Conservation (phyloP, 2,329 filamentous ascomycete genomes). For the Monosporascus sp. region DNA sequence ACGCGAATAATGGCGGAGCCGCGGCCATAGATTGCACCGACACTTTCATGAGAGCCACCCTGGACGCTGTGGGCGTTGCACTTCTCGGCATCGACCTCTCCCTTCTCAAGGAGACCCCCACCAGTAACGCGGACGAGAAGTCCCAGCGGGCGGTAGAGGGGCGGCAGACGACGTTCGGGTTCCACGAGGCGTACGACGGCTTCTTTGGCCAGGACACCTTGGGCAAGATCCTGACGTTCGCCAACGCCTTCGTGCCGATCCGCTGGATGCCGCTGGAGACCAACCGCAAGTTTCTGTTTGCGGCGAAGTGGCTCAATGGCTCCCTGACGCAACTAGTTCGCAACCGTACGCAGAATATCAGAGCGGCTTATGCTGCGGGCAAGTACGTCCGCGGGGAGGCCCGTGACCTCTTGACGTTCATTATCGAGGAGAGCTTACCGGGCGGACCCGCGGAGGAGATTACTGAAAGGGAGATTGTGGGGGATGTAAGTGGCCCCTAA, state of each 20-base stretch:
- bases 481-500: slow-evolving; percentile 4
- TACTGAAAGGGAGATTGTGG: slow-evolving; percentile 25
- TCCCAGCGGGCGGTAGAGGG: not conserved
- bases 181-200: slow-evolving; percentile 8
- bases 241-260: slow-evolving; percentile 5
- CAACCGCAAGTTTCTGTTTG: slow-evolving; percentile 6
- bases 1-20: not conserved
- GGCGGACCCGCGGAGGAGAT: slow-evolving; percentile 13
- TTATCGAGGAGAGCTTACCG: slow-evolving; percentile 12
- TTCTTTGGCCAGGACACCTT: slow-evolving; percentile 6
- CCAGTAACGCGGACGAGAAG: not conserved
- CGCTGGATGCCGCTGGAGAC: slow-evolving; percentile 8
- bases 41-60: slow-evolving; percentile 7
- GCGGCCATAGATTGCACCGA: slow-evolving; percentile 7
- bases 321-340: slow-evolving; percentile 3
- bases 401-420: slow-evolving; percentile 8
- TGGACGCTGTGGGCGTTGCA: slow-evolving; percentile 8
- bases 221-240: slow-evolving; percentile 6
- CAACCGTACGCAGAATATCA: not conserved
- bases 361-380: not conserved
- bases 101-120: not conserved
- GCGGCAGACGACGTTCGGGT: not conserved
- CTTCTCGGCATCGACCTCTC: slow-evolving; percentile 6
- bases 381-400: slow-evolving; percentile 1
- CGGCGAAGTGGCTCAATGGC: slow-evolving; percentile 5